Base-by-base conservation (phyloP, 495 filamentous ascomycete species). In the Penicillium egyptiacum region DNA sequence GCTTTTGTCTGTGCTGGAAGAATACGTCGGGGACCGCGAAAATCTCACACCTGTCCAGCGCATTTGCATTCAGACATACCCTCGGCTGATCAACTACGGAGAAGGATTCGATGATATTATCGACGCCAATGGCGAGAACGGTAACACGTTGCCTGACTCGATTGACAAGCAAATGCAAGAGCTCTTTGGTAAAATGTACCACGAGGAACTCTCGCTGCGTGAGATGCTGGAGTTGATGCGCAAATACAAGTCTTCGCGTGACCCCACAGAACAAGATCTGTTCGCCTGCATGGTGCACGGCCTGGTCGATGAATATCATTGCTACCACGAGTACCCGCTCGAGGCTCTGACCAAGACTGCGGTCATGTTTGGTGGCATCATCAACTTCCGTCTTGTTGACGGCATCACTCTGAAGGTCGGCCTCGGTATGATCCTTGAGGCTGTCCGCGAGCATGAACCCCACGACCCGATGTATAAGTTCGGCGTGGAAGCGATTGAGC, bases 201-300 rank as follows among this genome's bases (percentile, higher is more conserved):
- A 89, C 57, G 85, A 89, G 51, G 90, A 96, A 59, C 80, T 89
- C 23, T 86, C 92, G 37, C 85, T 96, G 48, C 81, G 88, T 28
- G 81, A 88, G 55, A 85, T 98, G 62, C 84, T 98, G 53, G 84
- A 89, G 53, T 81, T 88, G 45, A 85, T 99, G 60, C 84, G 88
- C 58, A 78, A 80, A 41, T 92, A 94, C 74, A 97, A 97, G 73
- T 83, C 82, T 37, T 98, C 95, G 0, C 81, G 83, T 23, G 88
- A 94, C 51, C 84, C 90, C 2, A 75, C 83, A 14, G 91, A 96
- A 51, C 92, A 96, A 68, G 94, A 99, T 64, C 79, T 96, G 4
- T 99, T 98, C 68, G 90, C 92, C 12, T 96, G 93, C 72, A 98
- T 99, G 94, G 92, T 99, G 30, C 93, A 96, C 62, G 94, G 94